phyloP scores from a whole-genome alignment of 2,329 filamentous ascomycete genomes.

The Calonectria ilicicola region DNA sequence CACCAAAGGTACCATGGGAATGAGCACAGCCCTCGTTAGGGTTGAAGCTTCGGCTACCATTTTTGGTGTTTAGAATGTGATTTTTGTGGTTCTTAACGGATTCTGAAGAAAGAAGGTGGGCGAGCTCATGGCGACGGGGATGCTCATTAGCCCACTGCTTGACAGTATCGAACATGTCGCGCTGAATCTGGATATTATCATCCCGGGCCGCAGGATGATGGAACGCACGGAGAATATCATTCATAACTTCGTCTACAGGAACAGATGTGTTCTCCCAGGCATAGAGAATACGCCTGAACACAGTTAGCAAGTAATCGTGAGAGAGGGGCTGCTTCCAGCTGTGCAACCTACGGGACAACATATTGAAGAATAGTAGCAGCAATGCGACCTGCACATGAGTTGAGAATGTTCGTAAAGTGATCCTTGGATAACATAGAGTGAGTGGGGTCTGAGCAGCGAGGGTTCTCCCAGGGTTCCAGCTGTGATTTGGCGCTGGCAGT shows the following conservation, averaged over 20 bases:
- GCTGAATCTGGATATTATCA: conserved; percentile 81
- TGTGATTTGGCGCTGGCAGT: conserved; percentile 78
- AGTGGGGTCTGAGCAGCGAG: conserved; percentile 80
- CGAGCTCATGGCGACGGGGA: conserved; percentile 75
- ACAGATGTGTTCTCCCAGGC: conserved; percentile 92
- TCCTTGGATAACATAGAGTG: conserved; percentile 88
- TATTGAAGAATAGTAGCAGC: conserved; percentile 86
- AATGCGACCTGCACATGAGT: conserved; percentile 80
- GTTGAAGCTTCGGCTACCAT: conserved; percentile 42
- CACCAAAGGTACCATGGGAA: conserved; percentile 58
- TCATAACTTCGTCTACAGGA: conserved; percentile 83
- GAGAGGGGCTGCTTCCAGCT: background rate
- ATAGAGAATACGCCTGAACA: conserved; percentile 78
- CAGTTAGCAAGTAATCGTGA: conserved; percentile 15
- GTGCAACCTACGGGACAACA: conserved; percentile 74
- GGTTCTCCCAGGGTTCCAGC: conserved; percentile 83
- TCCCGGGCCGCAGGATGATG: conserved; percentile 90
- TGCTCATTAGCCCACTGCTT: conserved; percentile 82
- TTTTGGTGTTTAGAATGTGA: conserved; percentile 65
- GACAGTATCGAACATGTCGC: conserved; percentile 89
- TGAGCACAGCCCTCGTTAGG: conserved; percentile 49
- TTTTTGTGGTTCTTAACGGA: conserved; percentile 88
- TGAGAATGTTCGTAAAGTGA: conserved; percentile 84
- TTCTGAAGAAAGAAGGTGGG: conserved; percentile 82
- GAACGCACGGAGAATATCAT: conserved; percentile 85